Evolutionary conservation across 2,329 filamentous ascomycete species (phyloP), one percentile per base, ranked within the genome.

Genomic region (Aureobasidium sp.): DNA sequence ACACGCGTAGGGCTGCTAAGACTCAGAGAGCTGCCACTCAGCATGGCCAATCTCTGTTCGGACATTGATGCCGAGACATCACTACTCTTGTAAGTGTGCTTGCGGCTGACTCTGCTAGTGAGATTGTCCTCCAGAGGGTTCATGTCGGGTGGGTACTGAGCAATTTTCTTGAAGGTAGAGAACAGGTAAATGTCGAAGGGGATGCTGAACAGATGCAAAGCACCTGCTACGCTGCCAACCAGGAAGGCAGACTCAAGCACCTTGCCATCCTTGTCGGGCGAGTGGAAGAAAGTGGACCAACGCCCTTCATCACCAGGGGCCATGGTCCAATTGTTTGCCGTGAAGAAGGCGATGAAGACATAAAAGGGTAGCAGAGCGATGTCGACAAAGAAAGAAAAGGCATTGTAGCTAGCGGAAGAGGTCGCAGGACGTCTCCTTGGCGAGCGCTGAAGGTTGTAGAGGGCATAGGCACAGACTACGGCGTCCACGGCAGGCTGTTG

Each of bases 101-200:
- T 74, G 66, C 73, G 70, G 76, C 79, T 62, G 75, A 53, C 65
- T 27, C 87, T 84, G 12, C 90, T 86, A 1, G 91, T 97, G 62
- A 96, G 77, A 69, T 93, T 87, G 66, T 89, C 85, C 72, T 97
- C 92, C 15, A 97, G 80, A 1, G 93, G 93, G 72, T 97, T 97
- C 89, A 96, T 91, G 70, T 97, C 93, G 0, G 93, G 92, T 6
- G 93, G 93, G 72, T 97, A 82, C 22, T 81, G 79, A 5, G 86
- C 81, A 68, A 97, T 97, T 70, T 89, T 88, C 44, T 87, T 84
- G 83, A 97, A 97, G 67, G 88, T 83, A 58, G 89, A 72, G 17
- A 85, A 85, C 29, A 97, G 79, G 76, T 88, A 97, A 35, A 90
- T 71, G 5, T 90, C 90, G 39, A 95, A 77, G 19, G 79, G 74